Evolutionary conservation across 163 green algal genomes (phyloP).

Genomic region (Chlorella variabilis): DNA sequence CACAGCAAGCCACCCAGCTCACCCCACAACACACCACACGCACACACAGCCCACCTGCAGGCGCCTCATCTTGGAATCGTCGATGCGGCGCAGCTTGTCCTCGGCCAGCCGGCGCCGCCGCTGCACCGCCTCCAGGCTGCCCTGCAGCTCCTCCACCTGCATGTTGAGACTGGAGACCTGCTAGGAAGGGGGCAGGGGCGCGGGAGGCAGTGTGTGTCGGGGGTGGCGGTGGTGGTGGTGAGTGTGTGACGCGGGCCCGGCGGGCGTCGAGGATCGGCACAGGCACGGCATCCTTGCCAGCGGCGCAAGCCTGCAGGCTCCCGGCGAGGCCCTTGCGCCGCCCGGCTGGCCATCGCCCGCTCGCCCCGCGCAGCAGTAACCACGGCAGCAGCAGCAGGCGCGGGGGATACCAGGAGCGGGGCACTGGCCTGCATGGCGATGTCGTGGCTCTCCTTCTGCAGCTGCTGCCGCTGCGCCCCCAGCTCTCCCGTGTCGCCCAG

Average conservation of each 20-base stretch:
- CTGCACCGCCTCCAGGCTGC: slow-evolving; percentile 30
- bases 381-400: too few relatives aligned
- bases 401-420: too few relatives aligned
- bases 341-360: too few relatives aligned
- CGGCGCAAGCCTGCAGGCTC: too few relatives aligned
- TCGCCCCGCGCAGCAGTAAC: too few relatives aligned
- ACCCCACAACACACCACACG: not conserved
- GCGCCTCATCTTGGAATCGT: slow-evolving; percentile 43
- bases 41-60: slow-evolving; percentile 31
- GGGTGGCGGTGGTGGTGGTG: too few relatives aligned
- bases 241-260: too few relatives aligned
- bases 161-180: not conserved
- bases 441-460: slow-evolving; percentile 19
- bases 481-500: not conserved
- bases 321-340: too few relatives aligned
- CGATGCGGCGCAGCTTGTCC: slow-evolving; percentile 44
- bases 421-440: slow-evolving; percentile 11
- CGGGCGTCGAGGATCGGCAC: too few relatives aligned
- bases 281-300: too few relatives aligned
- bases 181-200: too few relatives aligned
- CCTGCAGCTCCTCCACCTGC: slow-evolving; percentile 27
- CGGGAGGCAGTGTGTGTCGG: too few relatives aligned
- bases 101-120: not conserved
- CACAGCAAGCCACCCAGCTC: not conserved
- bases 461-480: not conserved